A percentile compares a stretch with the other conserved stretches of the same genome.
Evolutionary conservation across 73 alveolate species (phyloP).

Genomic region (Uronychia binucleata): DNA sequence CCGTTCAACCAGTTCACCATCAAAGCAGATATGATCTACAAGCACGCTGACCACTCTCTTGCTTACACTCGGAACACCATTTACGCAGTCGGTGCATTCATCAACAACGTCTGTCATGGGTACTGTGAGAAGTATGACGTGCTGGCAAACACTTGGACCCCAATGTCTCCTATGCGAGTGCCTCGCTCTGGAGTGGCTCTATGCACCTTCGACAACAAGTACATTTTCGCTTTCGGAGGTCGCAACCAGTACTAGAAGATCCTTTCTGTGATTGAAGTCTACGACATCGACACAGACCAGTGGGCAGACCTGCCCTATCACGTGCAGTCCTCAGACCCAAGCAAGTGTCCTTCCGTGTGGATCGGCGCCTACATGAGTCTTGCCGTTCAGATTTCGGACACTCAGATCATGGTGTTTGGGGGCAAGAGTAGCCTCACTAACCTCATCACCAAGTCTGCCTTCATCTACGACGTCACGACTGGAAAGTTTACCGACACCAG

Average conservation of each 20-base stretch:
- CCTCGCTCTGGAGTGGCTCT: constrained; percentile 69
- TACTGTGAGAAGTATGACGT: constrained; percentile 49
- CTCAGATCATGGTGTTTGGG: constrained; percentile 53
- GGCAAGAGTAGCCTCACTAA: constrained; percentile 30
- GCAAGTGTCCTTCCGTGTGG: constrained; percentile 35
- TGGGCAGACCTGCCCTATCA: constrained; percentile 28
- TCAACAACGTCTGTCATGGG: constrained; percentile 36
- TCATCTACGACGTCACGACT: constrained; percentile 38
- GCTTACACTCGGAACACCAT: constrained; percentile 19
- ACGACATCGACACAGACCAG: constrained; percentile 35
- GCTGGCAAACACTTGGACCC: constrained; percentile 36
- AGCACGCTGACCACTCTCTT: constrained; percentile 56
- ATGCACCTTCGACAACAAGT: constrained; percentile 45
- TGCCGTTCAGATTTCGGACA: constrained; percentile 52
- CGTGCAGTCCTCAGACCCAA: constrained; percentile 11
- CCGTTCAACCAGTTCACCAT: constrained; percentile 8
- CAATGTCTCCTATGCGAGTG: constrained; percentile 26
- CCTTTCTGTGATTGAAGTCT: constrained; percentile 34
- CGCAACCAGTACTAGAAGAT: constrained; percentile 17
- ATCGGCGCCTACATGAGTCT: constrained; percentile 53
- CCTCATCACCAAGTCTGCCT: constrained; percentile 32
- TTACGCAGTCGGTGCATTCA: constrained; percentile 53
- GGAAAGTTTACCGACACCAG: constrained; percentile 37
- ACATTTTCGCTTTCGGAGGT: constrained; percentile 62
- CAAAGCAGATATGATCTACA: constrained; percentile 33